These are phyloP conservation scores for Periconia macrospinosa DNA, from an alignment of 2,329 filamentous ascomycete genomes.

Conservation along the genomic window DNA sequence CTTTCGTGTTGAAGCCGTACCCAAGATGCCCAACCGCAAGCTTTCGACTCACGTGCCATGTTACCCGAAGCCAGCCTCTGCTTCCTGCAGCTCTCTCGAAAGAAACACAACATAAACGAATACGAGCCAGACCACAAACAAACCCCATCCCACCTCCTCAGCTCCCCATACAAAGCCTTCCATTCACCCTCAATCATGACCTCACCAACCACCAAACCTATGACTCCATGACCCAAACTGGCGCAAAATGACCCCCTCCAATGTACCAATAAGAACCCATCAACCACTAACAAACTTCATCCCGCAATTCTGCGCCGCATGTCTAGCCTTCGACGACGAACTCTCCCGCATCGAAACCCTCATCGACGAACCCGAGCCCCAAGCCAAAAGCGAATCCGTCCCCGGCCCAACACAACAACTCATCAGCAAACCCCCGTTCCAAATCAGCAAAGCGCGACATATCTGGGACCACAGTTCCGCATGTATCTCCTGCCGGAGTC, in stretches of 20 bases:
- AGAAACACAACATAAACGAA: no score
- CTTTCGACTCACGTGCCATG: no score
- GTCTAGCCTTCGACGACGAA: slow-evolving; percentile 7
- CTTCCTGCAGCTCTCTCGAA: no score
- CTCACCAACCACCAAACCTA: no score
- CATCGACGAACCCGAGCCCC: slow-evolving; percentile 7
- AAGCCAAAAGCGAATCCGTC: slow-evolving; percentile 1
- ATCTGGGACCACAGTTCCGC: slow-evolving; percentile 8
- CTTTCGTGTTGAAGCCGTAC: no score
- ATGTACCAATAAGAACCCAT: slow-evolving; percentile 1
- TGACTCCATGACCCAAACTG: background rate
- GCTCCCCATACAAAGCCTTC: no score
- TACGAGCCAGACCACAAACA: no score
- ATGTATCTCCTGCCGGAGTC: slow-evolving; percentile 6
- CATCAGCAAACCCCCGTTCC: slow-evolving; percentile 1
- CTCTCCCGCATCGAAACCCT: slow-evolving; percentile 5
- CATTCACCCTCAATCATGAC: no score
- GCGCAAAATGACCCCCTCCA: slow-evolving; percentile 4
- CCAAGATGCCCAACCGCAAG: no score
- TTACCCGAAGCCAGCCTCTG: no score
- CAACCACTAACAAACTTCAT: background rate
- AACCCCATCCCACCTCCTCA: no score
- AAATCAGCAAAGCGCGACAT: slow-evolving; percentile 6
- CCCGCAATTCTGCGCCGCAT: slow-evolving; percentile 6
- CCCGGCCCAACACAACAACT: slow-evolving; percentile 3